Conservation (phyloP, 2,329 filamentous ascomycete species). For the Westerdykella sp. region DNA sequence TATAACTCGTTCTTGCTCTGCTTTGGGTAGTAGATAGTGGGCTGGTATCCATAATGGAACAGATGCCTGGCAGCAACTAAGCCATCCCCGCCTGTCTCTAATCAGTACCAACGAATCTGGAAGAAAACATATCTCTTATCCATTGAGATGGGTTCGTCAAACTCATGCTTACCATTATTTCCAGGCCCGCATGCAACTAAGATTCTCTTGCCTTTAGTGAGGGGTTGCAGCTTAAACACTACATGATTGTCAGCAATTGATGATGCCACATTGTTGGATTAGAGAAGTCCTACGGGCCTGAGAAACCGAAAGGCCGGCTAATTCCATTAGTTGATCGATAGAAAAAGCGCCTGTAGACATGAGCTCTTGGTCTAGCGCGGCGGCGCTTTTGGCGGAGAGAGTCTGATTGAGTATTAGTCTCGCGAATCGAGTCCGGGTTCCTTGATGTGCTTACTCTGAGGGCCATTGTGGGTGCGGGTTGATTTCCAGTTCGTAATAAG, state of each 20-base stretch:
- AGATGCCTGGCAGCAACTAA: conserved; percentile 91
- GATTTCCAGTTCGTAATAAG: not conserved
- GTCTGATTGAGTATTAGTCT: conserved; percentile 51
- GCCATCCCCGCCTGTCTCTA: conserved; percentile 64
- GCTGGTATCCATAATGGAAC: conserved; percentile 83
- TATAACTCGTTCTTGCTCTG: conserved; percentile 86
- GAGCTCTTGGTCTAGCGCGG: conserved; percentile 84
- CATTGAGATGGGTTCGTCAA: no score
- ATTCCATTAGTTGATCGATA: conserved; percentile 93
- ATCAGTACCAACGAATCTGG: not conserved
- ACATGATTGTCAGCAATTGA: conserved; percentile 3
- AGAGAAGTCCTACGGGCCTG: conserved; percentile 60
- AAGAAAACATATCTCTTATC: not conserved
- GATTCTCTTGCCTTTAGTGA: conserved; percentile 61
- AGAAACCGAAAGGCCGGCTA: conserved; percentile 87
- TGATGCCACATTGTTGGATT: not conserved
- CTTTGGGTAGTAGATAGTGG: conserved; percentile 89
- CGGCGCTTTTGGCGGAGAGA: conserved; percentile 78
- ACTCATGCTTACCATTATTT: conserved; percentile 46
- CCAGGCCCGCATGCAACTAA: conserved; percentile 87
- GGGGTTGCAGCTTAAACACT: conserved; percentile 83
- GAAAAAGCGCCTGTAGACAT: conserved; percentile 88
- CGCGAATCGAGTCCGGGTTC: not conserved
- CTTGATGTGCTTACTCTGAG: conserved; percentile 13
- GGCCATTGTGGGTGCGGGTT: conserved; percentile 14